Conservation (phyloP, 2,329 filamentous ascomycete genomes). For the Plectosphaerella plurivora region DNA sequence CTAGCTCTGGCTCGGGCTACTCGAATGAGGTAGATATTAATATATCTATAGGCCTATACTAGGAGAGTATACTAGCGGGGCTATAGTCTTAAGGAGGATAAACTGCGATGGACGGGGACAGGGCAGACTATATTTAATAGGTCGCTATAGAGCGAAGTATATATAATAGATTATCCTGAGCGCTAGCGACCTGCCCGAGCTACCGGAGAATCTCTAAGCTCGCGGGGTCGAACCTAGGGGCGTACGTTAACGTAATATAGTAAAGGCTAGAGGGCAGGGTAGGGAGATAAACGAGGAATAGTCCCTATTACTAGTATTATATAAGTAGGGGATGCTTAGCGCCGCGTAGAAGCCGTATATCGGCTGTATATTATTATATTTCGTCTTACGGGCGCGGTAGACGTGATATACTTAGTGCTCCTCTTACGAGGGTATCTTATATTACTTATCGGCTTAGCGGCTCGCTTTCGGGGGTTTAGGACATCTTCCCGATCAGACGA, state of each 20-base stretch:
- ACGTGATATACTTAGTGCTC: background rate
- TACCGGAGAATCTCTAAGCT: background rate
- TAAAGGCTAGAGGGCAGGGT: too few species aligned
- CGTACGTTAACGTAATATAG: too few species aligned
- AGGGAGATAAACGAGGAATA: background rate
- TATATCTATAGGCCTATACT: background rate
- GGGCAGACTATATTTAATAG: background rate
- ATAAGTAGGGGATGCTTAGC: background rate
- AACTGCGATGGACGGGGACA: too few species aligned
- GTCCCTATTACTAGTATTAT: background rate
- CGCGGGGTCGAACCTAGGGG: background rate
- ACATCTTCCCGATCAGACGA: background rate
- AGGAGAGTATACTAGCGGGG: background rate
- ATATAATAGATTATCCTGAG: background rate
- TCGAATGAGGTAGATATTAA: background rate
- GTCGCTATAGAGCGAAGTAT: background rate
- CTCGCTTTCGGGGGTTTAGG: background rate
- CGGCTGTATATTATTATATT: constrained; percentile 18
- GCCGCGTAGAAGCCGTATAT: constrained; percentile 11
- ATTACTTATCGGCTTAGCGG: background rate
- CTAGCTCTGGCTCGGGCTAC: background rate
- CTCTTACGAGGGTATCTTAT: background rate
- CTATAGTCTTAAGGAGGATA: too few species aligned
- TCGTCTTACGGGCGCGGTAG: constrained; percentile 13
- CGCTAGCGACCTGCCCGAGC: background rate